Evolutionary conservation across 208 protist genomes (phyloP), one percentile per base, ranked within the genome.

Genomic region (Polymyxa betae): DNA sequence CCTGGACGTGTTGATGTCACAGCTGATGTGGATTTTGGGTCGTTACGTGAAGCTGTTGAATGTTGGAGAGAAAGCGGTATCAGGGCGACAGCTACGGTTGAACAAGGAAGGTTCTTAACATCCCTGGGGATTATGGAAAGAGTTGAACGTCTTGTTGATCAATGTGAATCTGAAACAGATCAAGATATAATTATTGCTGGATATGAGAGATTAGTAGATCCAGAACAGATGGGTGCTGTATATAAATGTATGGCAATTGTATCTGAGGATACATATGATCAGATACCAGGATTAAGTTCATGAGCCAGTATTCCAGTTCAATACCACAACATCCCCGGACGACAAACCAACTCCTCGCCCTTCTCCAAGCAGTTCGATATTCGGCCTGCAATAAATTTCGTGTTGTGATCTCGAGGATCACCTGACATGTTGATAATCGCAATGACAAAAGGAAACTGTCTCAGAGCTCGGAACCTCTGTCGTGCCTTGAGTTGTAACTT

Each of bases 1-100:
- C 72, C 72, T 20, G 72, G 72, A 35, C n/a, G 10, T 45, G 72
- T 82, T 35, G 72, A 82, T 82, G 72, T 82, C 72, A 82, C 72
- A 82, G 72, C 35, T 40, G 72, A 82, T 43, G 72, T 82, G 12
- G n/a, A 82, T 82, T 82, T 82, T 43, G 5, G 16, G 5, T 38
- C 40, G 16, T 20, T 82, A 20, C 72, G 72, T n/a, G 40, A 82
- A 5, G 72, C 40, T n/a, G n/a, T 43, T 20, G 12, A 43, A 20
- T 35, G 5, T 20, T 82, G 72, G 72, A 29, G 54, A 16, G 16
- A 35, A 35, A n/a, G 40, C 10, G 16, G 35, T 12, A 35, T 82
- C 10, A 35, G n/a, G 35, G 72, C 40, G n/a, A 82, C 40, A 5
- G 12, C 16, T 5, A 82, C 72, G 72, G 40, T 82, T 82, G 5